Percentiles rank a stretch among this genome's conserved stretches.
These are phyloP conservation scores for Xylariales sp. DNA, from an alignment of 2,329 filamentous ascomycete species.

Conservation along the genomic window DNA sequence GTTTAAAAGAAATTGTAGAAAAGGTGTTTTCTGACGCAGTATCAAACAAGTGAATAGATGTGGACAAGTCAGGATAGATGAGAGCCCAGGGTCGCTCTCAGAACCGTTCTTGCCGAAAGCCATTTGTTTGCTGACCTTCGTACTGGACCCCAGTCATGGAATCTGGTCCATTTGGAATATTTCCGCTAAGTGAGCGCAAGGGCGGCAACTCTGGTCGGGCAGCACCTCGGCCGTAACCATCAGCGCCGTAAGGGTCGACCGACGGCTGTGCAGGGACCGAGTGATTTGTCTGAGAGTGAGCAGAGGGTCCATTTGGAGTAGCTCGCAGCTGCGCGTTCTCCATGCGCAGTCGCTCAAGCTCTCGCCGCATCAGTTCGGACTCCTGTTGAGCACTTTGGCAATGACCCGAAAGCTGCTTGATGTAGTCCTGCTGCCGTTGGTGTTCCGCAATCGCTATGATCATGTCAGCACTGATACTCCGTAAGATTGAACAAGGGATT, in stretches of 20 bases:
- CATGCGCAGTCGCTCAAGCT: constrained; percentile 41
- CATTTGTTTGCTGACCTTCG: constrained; percentile 42
- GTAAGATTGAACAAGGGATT: background rate
- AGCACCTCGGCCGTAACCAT: constrained; percentile 18
- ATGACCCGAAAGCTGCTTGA: constrained; percentile 42
- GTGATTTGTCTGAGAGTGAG: constrained; percentile 13
- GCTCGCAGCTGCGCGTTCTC: constrained; percentile 43
- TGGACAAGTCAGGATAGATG: too few relatives aligned
- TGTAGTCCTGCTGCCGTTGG: constrained; percentile 46
- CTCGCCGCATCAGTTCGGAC: constrained; percentile 43
- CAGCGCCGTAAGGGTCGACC: constrained; percentile 23
- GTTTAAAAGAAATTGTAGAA: too few relatives aligned
- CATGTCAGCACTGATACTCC: constrained; percentile 13
- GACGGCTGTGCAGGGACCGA: constrained; percentile 20
- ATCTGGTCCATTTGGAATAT: constrained; percentile 42
- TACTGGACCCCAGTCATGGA: constrained; percentile 66
- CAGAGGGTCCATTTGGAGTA: constrained; percentile 9
- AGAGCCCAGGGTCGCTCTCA: constrained; percentile 5
- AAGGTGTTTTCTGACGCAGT: too few relatives aligned
- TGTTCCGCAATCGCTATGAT: constrained; percentile 56
- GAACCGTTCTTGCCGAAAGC: constrained; percentile 37
- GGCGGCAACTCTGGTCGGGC: constrained; percentile 51
- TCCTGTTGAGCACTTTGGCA: constrained; percentile 37
- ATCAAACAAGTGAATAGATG: too few relatives aligned
- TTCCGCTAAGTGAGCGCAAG: constrained; percentile 45